These are phyloP conservation scores for Penicillium desertorum DNA, from an alignment of 495 filamentous ascomycete genomes.

Conservation along the genomic window DNA sequence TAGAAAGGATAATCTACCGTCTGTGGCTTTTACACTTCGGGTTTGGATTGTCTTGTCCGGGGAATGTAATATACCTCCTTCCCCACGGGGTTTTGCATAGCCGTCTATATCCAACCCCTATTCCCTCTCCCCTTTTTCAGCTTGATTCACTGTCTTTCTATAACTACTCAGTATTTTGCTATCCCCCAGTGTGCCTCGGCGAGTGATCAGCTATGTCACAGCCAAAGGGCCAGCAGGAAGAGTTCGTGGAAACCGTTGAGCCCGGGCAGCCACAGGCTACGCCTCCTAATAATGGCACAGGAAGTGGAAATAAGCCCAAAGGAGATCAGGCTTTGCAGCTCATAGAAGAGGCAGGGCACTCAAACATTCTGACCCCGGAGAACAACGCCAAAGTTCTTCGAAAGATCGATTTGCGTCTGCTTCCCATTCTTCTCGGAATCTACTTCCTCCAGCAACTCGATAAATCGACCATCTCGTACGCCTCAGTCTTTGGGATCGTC, in stretches of 20 bases:
- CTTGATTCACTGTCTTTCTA: not conserved
- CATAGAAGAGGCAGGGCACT: conserved; percentile 41
- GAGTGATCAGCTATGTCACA: conserved; percentile 24
- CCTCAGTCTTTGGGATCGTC: conserved; percentile 50
- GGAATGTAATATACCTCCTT: conserved; percentile 23
- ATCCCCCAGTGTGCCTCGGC: conserved; percentile 1
- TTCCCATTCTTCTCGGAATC: conserved; percentile 48
- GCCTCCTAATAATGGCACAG: conserved; percentile 1
- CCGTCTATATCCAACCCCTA: conserved; percentile 10
- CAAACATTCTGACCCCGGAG: conserved; percentile 48
- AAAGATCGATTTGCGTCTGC: conserved; percentile 54
- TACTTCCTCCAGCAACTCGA: conserved; percentile 57
- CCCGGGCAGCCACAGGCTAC: conserved; percentile 13
- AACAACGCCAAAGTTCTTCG: conserved; percentile 53
- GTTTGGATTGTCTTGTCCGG: conserved; percentile 19
- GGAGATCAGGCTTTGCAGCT: conserved; percentile 49
- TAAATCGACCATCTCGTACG: conserved; percentile 58
- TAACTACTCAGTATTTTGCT: not conserved
- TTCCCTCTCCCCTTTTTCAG: not conserved
- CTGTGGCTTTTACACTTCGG: conserved; percentile 16
- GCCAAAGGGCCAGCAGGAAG: conserved; percentile 36
- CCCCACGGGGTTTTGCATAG: conserved; percentile 37
- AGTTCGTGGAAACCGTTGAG: conserved; percentile 41
- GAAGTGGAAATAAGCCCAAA: conserved; percentile 14
- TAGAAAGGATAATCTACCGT: conserved; percentile 1